A percentile compares a stretch with the other conserved stretches of the same genome.
These are phyloP conservation scores for Verruconis gallopava DNA, from an alignment of 2,329 filamentous ascomycete genomes.

Conservation along the genomic window DNA sequence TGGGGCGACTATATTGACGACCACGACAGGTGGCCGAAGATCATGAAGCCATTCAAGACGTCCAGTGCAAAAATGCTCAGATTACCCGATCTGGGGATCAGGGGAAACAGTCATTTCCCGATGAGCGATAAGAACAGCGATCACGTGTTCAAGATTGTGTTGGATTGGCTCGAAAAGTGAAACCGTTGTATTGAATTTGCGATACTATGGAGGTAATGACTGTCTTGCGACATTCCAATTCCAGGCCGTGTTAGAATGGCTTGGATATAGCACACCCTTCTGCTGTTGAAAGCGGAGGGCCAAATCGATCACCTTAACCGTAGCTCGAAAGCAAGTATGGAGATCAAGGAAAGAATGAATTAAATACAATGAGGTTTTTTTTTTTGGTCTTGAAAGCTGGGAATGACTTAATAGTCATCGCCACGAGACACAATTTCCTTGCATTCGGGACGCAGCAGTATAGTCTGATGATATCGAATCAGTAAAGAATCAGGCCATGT, in stretches of 20 bases:
- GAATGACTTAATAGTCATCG: slow-evolving; percentile 13
- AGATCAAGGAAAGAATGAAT: too few relatives aligned
- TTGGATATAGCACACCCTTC: too few relatives aligned
- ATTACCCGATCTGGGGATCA: slow-evolving; percentile 5
- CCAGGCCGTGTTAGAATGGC: too few relatives aligned
- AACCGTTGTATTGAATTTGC: too few relatives aligned
- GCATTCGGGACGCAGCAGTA: slow-evolving; percentile 10
- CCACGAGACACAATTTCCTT: slow-evolving; percentile 9
- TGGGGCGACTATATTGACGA: slow-evolving; percentile 9
- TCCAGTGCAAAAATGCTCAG: slow-evolving; percentile 4
- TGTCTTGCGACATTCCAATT: too few relatives aligned
- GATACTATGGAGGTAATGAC: too few relatives aligned
- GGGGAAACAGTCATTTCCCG: slow-evolving; percentile 11
- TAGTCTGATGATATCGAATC: slow-evolving; percentile 7
- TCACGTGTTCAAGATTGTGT: slow-evolving; percentile 1
- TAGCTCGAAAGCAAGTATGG: too few relatives aligned
- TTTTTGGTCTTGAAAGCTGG: too few relatives aligned
- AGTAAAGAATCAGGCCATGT: too few relatives aligned
- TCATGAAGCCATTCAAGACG: slow-evolving; percentile 3
- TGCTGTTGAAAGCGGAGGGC: too few relatives aligned
- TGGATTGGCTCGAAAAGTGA: slow-evolving; percentile 3
- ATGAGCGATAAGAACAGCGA: slow-evolving; percentile 11
- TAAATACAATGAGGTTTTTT: too few relatives aligned
- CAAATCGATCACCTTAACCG: too few relatives aligned
- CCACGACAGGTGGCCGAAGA: slow-evolving; percentile 2